Evolutionary conservation across 805 yeast genomes (phyloP).

Genomic region (Zygosaccharomyces pseudorouxii): DNA sequence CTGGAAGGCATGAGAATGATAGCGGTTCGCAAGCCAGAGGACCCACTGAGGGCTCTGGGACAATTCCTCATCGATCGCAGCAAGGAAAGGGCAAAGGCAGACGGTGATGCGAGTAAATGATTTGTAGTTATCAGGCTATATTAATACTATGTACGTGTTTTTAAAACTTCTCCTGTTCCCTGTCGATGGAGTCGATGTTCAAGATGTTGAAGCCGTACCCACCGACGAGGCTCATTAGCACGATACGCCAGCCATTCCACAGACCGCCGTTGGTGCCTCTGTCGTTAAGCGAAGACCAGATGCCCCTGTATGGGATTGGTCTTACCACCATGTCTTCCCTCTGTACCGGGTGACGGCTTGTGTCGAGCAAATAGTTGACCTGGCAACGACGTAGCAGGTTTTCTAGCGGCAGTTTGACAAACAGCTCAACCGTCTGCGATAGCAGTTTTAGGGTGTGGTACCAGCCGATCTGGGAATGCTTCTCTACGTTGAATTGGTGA

Average conservation of each 20-base stretch:
- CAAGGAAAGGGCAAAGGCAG: constrained; percentile 9
- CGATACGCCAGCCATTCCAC: constrained; percentile 92
- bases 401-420: constrained; percentile 80
- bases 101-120: constrained; percentile 4
- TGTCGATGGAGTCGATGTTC: constrained; percentile 44
- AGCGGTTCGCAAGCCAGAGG: constrained; percentile 47
- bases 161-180: constrained; percentile 41
- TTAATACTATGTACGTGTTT: constrained; percentile 1
- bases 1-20: constrained; percentile 59
- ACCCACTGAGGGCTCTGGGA: constrained; percentile 52
- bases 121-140: not conserved
- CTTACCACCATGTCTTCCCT: constrained; percentile 54
- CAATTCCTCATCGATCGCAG: constrained; percentile 46
- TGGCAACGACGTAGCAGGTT: constrained; percentile 83
- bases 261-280: constrained; percentile 40
- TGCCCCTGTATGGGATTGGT: constrained; percentile 52
- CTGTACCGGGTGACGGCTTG: constrained; percentile 36
- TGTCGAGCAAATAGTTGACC: constrained; percentile 52
- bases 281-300: constrained; percentile 50
- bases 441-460: constrained; percentile 56
- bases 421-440: constrained; percentile 63
- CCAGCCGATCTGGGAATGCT: constrained; percentile 54
- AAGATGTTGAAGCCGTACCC: constrained; percentile 73
- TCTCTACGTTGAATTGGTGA: constrained; percentile 60
- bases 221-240: constrained; percentile 71